Conservation (phyloP, 164 flowering plant species). For the Stephania yunnanensis region DNA sequence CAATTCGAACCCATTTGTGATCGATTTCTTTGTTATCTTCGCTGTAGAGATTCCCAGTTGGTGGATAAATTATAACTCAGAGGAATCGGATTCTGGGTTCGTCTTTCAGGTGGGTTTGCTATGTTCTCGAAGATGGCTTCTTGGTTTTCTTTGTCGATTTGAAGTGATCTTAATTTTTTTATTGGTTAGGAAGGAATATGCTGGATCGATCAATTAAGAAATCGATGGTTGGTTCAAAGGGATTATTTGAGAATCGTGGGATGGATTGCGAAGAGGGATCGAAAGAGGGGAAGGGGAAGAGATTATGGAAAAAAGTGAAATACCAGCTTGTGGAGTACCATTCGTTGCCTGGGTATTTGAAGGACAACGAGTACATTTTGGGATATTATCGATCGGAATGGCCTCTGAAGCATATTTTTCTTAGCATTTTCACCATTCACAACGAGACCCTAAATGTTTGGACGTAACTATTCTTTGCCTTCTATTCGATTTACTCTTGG, state of each 20-base stretch:
- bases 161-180: not conserved
- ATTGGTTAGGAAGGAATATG: not conserved
- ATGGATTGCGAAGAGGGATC: constrained; percentile 12
- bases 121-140: not conserved
- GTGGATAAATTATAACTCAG: not conserved
- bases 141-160: not conserved
- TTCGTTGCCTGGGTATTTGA: constrained; percentile 78
- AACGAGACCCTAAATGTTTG: constrained; percentile 95
- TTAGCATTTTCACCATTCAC: constrained; percentile 86
- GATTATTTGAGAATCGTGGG: not conserved
- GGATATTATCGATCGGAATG: constrained; percentile 88
- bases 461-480: constrained; percentile 64
- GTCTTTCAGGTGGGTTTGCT: not conserved
- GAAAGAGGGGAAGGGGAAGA: constrained; percentile 71
- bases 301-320: constrained; percentile 85
- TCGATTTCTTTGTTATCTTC: not conserved
- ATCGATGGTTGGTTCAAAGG: not conserved
- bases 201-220: not conserved
- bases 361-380: constrained; percentile 83
- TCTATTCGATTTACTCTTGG: not conserved
- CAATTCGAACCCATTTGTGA: not conserved
- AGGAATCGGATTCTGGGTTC: constrained; percentile 1
- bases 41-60: not conserved
- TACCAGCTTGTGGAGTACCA: constrained; percentile 96
- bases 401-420: constrained; percentile 80